Base-by-base conservation (phyloP, 768 basidiomycete species). In the Piloderma croceum region DNA sequence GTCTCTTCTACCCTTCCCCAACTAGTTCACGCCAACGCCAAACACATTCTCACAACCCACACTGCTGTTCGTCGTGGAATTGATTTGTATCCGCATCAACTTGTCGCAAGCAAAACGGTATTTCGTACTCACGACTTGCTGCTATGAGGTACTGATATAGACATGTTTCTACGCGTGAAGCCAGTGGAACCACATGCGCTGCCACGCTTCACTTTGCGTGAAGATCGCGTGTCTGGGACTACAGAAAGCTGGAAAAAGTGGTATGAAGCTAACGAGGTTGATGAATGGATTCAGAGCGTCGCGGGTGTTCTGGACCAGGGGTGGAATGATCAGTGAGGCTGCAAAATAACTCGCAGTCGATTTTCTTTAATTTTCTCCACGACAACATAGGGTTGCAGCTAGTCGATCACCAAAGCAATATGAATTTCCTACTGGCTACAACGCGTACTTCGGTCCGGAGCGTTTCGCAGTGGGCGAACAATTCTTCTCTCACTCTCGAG, bases 341-440 rank as follows among this genome's bases (percentile, higher is more conserved):
- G 3, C 7, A 39, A 6, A 9, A 29, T 17, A 19, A 4, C 25
- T 42, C 25, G 36, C 39, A 17, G 38, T 17, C 25, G 21, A 24
- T 19, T 41, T 34, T 43, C n/a, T n/a, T n/a, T n/a, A n/a, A n/a
- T n/a, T n/a, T n/a, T n/a, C n/a, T n/a, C n/a, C n/a, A n/a, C n/a
- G n/a, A n/a, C n/a, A n/a, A n/a, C n/a, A n/a, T 53, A 89, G 87
- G 48, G 67, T 64, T 36, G 83, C 80, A 32, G 65, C 70, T 10
- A 61, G 70, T 39, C 74, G 78, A 29, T 74, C 75, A 5, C 59
- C 69, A 29, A 74, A 74, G 47, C 83, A 77, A 48, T 98, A 94
- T 65, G 96, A 99, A 65, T 97, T 99, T 67, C 90, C 96, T 0
- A 90, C 89, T 24, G 96, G 96, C 1, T 97, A 80, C 65, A 90